Conservation (phyloP, 768 basidiomycete genomes). For the Suillus variegatus region DNA sequence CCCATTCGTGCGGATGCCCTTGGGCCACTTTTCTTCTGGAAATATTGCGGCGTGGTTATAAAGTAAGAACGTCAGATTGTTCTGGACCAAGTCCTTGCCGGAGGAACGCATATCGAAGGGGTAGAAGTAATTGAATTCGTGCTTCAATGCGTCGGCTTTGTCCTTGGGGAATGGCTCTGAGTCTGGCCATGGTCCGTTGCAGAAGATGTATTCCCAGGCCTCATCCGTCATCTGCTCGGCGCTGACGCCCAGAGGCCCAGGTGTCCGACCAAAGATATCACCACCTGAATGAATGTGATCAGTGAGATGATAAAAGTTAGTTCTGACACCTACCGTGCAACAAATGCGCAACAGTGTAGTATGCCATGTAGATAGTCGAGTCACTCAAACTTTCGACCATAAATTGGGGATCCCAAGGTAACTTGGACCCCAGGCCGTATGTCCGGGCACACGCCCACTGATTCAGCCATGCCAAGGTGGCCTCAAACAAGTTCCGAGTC, state of each 20-base stretch:
- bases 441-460: constrained; percentile 99
- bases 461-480: constrained; percentile 91
- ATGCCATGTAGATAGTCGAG: constrained; percentile 98
- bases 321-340: constrained; percentile 69
- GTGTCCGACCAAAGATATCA: constrained; percentile 74
- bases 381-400: constrained; percentile 96
- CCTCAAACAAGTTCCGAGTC: constrained; percentile 90
- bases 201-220: constrained; percentile 94
- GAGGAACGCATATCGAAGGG: constrained; percentile 98
- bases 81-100: constrained; percentile 94
- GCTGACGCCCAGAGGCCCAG: constrained; percentile 83
- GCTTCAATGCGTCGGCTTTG: constrained; percentile 82
- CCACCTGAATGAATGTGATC: constrained; percentile 43
- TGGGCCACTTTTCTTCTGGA: constrained; percentile 83
- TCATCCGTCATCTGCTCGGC: constrained; percentile 96
- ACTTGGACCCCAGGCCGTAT: constrained; percentile 91
- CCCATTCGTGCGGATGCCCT: constrained; percentile 92
- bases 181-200: constrained; percentile 73
- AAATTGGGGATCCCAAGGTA: constrained; percentile 97
- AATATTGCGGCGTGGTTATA: constrained; percentile 97
- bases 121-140: constrained; percentile 96
- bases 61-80: constrained; percentile 90
- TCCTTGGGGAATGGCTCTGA: constrained; percentile 66
- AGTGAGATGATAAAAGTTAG: not conserved
- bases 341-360: constrained; percentile 92